Base-by-base conservation (phyloP, 352 stramenopile genomes). In the Globisporangium viniferum region DNA sequence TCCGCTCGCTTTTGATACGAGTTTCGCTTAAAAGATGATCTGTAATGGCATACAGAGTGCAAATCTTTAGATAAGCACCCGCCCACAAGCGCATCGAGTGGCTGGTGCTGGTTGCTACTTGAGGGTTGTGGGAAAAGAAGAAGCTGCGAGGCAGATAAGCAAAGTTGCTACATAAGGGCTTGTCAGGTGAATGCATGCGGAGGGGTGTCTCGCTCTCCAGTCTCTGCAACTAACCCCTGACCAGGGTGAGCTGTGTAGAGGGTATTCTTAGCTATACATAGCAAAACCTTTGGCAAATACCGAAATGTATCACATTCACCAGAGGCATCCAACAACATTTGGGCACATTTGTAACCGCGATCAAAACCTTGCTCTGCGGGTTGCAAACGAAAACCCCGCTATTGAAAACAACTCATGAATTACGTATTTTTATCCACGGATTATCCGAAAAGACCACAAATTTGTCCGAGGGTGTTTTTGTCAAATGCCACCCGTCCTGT, bases 81-180 rank as follows among this genome's bases (percentile, higher is more conserved):
- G 24, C 24, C 24, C 24, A 24, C 24, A 24, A 24, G 24, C 24
- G 22, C 22, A 64, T 29, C 41, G 41, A 56, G 41, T 65, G 44
- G 59, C 41, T 65, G 59, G 59, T 55, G 24, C 24, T 33, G n/a
- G 22, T 64, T 39, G 59, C 59, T 3, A 29, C 7, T 56, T 51
- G 59, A 64, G 59, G 41, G 41, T 5, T 18, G 8, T 15, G 15
- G 6, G n/a, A 3, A 10, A 5, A 15, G 41, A 4, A n/a, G 14
- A n/a, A 7, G 15, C 2, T 1, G 14, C 5, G 20, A 44, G 20
- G 27, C 44, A 53, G 59, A 65, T 65, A 44, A 29, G 20, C 29
- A 10, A 4, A 5, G 59, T 65, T 65, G 59, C 59, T 12, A 4
- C 48, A 65, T 65, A 20, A 55, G 44, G 15, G 15, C 15, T 49